phyloP scores from a whole-genome alignment of 768 basidiomycete genomes.

The Suillus plorans region DNA sequence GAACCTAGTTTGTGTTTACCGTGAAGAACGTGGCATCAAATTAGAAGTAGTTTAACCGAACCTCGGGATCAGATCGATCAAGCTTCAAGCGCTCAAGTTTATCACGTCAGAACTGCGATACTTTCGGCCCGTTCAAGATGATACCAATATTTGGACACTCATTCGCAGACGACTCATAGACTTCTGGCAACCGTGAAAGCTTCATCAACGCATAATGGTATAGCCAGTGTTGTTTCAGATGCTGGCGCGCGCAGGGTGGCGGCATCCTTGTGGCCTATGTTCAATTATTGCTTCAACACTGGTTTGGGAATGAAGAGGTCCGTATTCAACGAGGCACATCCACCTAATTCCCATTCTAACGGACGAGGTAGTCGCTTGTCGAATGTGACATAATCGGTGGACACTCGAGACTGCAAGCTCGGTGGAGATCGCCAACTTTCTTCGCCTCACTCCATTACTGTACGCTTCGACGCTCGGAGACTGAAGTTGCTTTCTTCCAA shows the following conservation, averaged over 20 bases:
- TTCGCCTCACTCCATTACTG: no score
- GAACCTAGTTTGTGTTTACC: no score
- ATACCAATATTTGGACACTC: neutral
- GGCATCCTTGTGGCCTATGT: slow-evolving; percentile 34
- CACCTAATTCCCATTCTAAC: neutral
- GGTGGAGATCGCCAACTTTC: neutral
- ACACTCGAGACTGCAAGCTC: neutral
- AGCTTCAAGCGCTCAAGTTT: no score
- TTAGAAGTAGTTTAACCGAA: no score
- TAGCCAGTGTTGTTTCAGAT: slow-evolving; percentile 24
- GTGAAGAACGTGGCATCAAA: no score
- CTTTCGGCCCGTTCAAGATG: neutral
- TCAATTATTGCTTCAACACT: no score
- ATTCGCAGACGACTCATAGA: neutral
- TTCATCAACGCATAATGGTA: neutral
- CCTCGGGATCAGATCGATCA: no score
- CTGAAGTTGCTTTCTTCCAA: no score
- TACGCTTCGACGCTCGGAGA: no score
- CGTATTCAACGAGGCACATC: slow-evolving; percentile 22
- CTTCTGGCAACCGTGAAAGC: no score
- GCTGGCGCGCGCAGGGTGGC: slow-evolving; percentile 36
- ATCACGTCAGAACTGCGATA: no score
- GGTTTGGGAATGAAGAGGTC: slow-evolving; percentile 26
- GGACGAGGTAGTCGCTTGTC: neutral
- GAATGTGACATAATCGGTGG: neutral